Percentiles rank a stretch among this genome's conserved stretches.
phyloP scores from a whole-genome alignment of 2,329 filamentous ascomycete species.

The Penicillium sp. region DNA sequence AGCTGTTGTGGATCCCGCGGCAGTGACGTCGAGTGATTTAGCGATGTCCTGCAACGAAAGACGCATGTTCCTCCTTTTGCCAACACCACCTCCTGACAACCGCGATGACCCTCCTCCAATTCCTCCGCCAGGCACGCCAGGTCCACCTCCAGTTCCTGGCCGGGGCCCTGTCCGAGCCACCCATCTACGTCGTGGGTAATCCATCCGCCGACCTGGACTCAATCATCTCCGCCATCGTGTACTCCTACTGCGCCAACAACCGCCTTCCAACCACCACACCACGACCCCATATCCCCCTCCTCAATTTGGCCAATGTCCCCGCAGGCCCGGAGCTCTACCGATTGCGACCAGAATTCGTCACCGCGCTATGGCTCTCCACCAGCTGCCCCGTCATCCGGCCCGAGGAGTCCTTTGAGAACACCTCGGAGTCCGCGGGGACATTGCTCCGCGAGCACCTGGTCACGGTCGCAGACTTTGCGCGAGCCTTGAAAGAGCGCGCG shows the following conservation, averaged over 20 bases:
- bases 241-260: constrained; percentile 58
- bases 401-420: constrained; percentile 28
- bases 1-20: neutral
- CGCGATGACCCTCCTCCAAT: constrained; percentile 37
- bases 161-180: constrained; percentile 25
- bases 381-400: constrained; percentile 16
- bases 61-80: neutral
- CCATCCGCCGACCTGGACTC: constrained; percentile 62
- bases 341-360: constrained; percentile 60
- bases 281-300: constrained; percentile 57
- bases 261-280: constrained; percentile 41
- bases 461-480: constrained; percentile 43
- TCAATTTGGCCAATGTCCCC: constrained; percentile 55
- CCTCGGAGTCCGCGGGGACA: constrained; percentile 24
- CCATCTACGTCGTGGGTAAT: constrained; percentile 47
- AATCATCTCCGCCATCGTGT: constrained; percentile 62
- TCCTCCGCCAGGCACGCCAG: constrained; percentile 37
- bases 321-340: constrained; percentile 51
- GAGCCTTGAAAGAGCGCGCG: constrained; percentile 18
- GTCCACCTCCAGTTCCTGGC: constrained; percentile 31
- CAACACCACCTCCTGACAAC: neutral
- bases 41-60: neutral
- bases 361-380: constrained; percentile 55
- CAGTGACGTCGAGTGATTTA: neutral
- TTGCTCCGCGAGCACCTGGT: constrained; percentile 39